Conservation (phyloP, 768 basidiomycete genomes). For the Suillus americanus region DNA sequence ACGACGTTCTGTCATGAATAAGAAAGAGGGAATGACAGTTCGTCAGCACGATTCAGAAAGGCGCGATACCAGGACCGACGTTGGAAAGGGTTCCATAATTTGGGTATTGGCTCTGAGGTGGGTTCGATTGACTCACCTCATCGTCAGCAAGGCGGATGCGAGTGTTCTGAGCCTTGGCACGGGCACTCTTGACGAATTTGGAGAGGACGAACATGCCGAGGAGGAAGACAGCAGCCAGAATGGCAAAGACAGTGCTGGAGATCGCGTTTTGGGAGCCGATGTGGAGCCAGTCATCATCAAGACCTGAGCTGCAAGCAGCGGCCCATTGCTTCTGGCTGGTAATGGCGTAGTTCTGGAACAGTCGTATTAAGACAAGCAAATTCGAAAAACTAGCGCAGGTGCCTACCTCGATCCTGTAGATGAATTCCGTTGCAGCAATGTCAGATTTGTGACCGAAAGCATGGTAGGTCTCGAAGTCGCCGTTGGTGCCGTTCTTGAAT, state of each 20-base stretch:
- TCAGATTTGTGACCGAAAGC: constrained; percentile 75
- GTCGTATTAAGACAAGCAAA: background rate
- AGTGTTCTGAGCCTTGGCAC: constrained; percentile 29
- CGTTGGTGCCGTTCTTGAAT: constrained; percentile 79
- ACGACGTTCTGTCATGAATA: constrained; percentile 18
- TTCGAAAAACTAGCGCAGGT: background rate
- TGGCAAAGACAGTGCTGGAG: constrained; percentile 32
- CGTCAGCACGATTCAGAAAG: constrained; percentile 9
- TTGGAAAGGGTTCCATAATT: constrained; percentile 14
- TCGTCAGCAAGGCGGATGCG: constrained; percentile 37
- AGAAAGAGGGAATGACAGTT: constrained; percentile 1
- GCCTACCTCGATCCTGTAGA: constrained; percentile 74
- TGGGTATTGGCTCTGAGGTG: constrained; percentile 2
- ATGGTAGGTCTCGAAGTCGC: constrained; percentile 63
- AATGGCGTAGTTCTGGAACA: constrained; percentile 43
- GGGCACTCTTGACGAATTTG: constrained; percentile 36
- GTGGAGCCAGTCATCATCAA: constrained; percentile 32
- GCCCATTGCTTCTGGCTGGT: constrained; percentile 45
- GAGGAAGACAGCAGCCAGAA: constrained; percentile 37
- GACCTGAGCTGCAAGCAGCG: constrained; percentile 35
- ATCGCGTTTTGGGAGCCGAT: constrained; percentile 31
- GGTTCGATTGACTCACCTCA: constrained; percentile 29
- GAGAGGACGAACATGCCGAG: constrained; percentile 32
- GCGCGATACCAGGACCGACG: constrained; percentile 9
- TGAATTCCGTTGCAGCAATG: constrained; percentile 82